phyloP scores from a whole-genome alignment of 805 yeast species.

The Candida tallmaniae region DNA sequence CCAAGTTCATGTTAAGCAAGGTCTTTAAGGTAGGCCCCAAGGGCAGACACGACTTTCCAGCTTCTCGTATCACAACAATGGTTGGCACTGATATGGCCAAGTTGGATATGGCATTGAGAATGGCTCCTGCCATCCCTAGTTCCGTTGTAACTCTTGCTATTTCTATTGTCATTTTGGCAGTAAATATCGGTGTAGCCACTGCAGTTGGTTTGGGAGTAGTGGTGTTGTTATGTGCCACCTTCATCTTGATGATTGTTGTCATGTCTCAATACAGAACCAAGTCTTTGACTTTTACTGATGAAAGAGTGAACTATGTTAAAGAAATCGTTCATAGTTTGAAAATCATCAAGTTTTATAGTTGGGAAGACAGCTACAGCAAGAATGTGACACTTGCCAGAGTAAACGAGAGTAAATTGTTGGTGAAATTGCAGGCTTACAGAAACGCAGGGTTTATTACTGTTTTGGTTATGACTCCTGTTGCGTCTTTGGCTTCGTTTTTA shows the following conservation, averaged over 20 bases:
- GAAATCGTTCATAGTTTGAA: slow-evolving; percentile 77
- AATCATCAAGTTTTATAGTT: slow-evolving; percentile 80
- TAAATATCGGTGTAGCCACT: slow-evolving; percentile 68
- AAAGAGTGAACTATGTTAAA: slow-evolving; percentile 67
- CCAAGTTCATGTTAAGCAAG: slow-evolving; percentile 66
- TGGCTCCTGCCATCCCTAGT: slow-evolving; percentile 56
- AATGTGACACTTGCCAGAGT: slow-evolving; percentile 52
- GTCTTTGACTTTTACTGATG: slow-evolving; percentile 66
- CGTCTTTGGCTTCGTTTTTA: slow-evolving; percentile 57
- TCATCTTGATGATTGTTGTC: slow-evolving; percentile 44
- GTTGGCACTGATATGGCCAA: slow-evolving; percentile 80
- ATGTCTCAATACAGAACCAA: slow-evolving; percentile 52
- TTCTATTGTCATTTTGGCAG: slow-evolving; percentile 57
- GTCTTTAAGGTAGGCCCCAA: slow-evolving; percentile 56
- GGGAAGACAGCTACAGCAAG: slow-evolving; percentile 77
- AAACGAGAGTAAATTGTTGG: slow-evolving; percentile 56
- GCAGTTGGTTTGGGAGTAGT: slow-evolving; percentile 63
- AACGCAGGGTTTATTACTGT: slow-evolving; percentile 61
- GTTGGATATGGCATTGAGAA: slow-evolving; percentile 69
- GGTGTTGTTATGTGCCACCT: slow-evolving; percentile 43
- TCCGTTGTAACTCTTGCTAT: slow-evolving; percentile 63
- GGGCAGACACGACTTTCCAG: slow-evolving; percentile 57
- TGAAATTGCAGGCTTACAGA: slow-evolving; percentile 60
- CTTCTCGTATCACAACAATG: slow-evolving; percentile 68
- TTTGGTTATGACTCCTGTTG: slow-evolving; percentile 60